Conservation (phyloP, 2,329 filamentous ascomycete species). For the Zymoseptoria passerinii region DNA sequence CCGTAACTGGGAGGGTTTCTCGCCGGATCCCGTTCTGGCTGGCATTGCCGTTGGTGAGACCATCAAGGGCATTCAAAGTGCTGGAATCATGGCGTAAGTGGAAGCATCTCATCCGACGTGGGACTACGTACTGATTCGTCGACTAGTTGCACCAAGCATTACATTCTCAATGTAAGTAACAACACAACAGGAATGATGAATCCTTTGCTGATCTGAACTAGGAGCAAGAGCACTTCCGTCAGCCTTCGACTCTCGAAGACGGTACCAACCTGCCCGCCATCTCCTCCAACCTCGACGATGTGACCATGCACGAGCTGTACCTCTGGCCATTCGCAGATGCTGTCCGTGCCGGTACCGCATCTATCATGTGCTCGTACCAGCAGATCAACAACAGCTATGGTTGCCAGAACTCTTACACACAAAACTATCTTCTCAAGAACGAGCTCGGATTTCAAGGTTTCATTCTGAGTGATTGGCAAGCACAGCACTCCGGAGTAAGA, state of each 20-base stretch:
- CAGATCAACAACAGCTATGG: conserved; percentile 72
- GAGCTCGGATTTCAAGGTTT: conserved; percentile 74
- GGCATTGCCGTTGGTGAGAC: conserved; percentile 65
- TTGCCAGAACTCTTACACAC: conserved; percentile 69
- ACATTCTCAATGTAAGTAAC: conserved; percentile 52
- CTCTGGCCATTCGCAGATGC: conserved; percentile 43
- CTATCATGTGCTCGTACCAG: conserved; percentile 58
- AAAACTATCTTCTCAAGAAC: conserved; percentile 69
- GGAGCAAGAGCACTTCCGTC: conserved; percentile 67
- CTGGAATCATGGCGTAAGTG: conserved; percentile 57
- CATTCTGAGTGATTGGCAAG: conserved; percentile 61
- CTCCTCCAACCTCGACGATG: conserved; percentile 55
- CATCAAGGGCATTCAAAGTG: conserved; percentile 70
- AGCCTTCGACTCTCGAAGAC: conserved; percentile 32
- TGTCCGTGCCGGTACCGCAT: conserved; percentile 42
- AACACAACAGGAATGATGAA: conserved; percentile 74
- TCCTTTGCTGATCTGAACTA: conserved; percentile 42
- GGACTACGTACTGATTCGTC: not conserved
- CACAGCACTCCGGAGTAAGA: conserved; percentile 61
- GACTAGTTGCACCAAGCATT: conserved; percentile 65
- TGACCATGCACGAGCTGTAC: conserved; percentile 44
- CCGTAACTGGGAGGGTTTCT: conserved; percentile 63
- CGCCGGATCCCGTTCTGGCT: conserved; percentile 66
- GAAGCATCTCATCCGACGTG: not conserved
- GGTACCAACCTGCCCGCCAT: conserved; percentile 50